Base-by-base conservation (phyloP, 371 early-diverging fungal genomes). In the Mycotypha africana region DNA sequence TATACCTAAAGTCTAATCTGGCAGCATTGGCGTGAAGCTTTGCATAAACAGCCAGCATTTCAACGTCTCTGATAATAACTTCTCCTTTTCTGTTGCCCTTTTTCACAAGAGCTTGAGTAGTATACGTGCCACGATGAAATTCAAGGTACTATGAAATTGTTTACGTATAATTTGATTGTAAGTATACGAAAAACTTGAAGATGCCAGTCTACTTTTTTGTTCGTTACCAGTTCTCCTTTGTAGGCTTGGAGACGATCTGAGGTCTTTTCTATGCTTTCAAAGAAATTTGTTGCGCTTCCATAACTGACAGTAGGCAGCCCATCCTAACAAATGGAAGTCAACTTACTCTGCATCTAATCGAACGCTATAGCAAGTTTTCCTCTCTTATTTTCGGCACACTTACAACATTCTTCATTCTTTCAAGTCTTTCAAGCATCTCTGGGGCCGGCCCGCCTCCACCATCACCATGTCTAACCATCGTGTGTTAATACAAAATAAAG, bases 81-180 rank as follows among this genome's bases (percentile, higher is more conserved):
- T 98, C 98, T 9, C 80, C 69, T 44, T 80, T 78, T 4, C 98
- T 81, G 60, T 98, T 98, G 48, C 78, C 82, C 40, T 76, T 69
- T 57, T 98, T 98, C 21, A 81, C 85, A 10, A 69, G 55, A 0
- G 91, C 92, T 57, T 97, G 97, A 1, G 92, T 76, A 0, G 98
- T 98, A 65, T 95, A 97, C 23, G 97, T 96, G 35, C 98, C 98
- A 37, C 98, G 85, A 62, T 97, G 97, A 16, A 96, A 79, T 62
- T 97, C 97, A 56, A 95, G 84, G 20, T 71, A 71, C 68, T 71
- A 41, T 3, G 7, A 22, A 12, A 12, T 39, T 12, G 32, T 3
- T 25, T 2, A 7, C 37, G 24, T 2, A 11, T 19, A 14, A 4
- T 24, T 12, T 36, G 33, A n/a, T 36, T 24, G 23, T 23, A 10